Percentiles rank a stretch among this genome's conserved stretches.
These are phyloP conservation scores for Populus simonii DNA, from an alignment of 345 rosid species.

Conservation along the genomic window DNA sequence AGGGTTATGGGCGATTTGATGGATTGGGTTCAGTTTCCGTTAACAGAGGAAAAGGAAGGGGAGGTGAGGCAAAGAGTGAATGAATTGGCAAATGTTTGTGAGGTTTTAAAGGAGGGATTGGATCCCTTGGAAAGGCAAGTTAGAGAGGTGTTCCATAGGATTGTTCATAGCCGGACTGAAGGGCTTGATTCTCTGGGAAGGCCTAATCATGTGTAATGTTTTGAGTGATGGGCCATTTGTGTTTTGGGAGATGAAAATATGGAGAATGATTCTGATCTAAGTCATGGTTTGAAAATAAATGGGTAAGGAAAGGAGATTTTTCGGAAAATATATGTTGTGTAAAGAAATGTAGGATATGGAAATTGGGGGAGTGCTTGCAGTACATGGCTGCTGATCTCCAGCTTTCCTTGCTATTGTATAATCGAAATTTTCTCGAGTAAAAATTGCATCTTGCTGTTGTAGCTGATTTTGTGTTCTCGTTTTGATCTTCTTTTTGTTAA, in stretches of 20 bases:
- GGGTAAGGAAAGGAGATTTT: conserved; percentile 21
- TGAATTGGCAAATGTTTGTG: conserved; percentile 53
- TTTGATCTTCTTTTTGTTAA: background rate
- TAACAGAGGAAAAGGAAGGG: conserved; percentile 50
- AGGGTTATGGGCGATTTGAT: conserved; percentile 59
- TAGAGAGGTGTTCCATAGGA: conserved; percentile 77
- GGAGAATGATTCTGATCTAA: conserved; percentile 2
- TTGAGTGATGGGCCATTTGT: background rate
- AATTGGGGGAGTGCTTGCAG: conserved; percentile 10
- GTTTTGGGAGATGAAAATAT: conserved; percentile 2
- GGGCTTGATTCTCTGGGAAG: conserved; percentile 68
- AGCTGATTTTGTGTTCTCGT: conserved; percentile 29
- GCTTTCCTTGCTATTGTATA: conserved; percentile 41
- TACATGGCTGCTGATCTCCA: conserved; percentile 32
- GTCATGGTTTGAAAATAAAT: conserved; percentile 14
- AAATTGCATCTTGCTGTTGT: conserved; percentile 37
- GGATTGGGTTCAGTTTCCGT: conserved; percentile 68
- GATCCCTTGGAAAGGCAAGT: conserved; percentile 83
- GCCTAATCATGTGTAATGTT: conserved; percentile 8
- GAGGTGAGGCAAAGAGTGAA: conserved; percentile 61
- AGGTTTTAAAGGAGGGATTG: conserved; percentile 56
- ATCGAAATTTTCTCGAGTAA: conserved; percentile 31
- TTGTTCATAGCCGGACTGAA: conserved; percentile 74
- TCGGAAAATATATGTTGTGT: conserved; percentile 36
- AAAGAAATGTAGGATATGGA: conserved; percentile 45